Conservation (phyloP, 2,329 filamentous ascomycete genomes). For the Diplodia corticola region DNA sequence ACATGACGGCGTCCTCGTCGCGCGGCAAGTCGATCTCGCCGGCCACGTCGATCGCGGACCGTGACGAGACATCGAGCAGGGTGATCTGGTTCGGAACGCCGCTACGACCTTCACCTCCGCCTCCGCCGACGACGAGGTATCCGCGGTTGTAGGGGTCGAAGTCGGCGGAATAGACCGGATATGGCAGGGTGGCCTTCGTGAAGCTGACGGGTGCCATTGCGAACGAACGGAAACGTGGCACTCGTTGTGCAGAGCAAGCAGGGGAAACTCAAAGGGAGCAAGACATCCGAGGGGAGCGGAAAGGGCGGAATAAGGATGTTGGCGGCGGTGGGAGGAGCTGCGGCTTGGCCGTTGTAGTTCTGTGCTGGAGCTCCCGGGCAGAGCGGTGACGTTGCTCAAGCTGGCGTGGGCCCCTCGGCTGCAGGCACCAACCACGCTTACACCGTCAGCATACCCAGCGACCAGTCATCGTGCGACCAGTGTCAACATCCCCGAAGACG, state of each 20-base stretch:
- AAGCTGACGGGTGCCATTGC: constrained; percentile 39
- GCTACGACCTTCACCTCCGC: constrained; percentile 70
- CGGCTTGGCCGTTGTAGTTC: neutral
- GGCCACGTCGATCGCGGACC: constrained; percentile 61
- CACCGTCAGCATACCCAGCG: neutral
- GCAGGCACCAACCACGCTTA: neutral
- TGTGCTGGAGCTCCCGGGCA: neutral
- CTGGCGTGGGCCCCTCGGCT: constrained; percentile 4
- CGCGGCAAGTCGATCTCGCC: constrained; percentile 76
- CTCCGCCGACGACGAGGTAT: constrained; percentile 79
- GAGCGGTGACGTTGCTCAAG: constrained; percentile 7
- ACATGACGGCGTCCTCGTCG: constrained; percentile 87
- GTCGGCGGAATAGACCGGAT: constrained; percentile 83
- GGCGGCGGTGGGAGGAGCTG: neutral
- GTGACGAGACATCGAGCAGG: constrained; percentile 69
- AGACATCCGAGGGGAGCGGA: neutral
- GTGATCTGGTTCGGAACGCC: constrained; percentile 86
- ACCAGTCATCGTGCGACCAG: neutral
- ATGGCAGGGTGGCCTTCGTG: constrained; percentile 69
- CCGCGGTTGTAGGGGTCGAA: constrained; percentile 80
- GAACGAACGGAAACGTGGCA: neutral
- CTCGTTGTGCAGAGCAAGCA: neutral
- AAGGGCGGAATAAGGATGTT: neutral
- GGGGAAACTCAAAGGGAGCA: neutral
- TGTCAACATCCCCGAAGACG: neutral